Evolutionary conservation across 2,329 filamentous ascomycete genomes (phyloP), one percentile per base, ranked within the genome.

Genomic region (Paracoccidioides brasiliensis): DNA sequence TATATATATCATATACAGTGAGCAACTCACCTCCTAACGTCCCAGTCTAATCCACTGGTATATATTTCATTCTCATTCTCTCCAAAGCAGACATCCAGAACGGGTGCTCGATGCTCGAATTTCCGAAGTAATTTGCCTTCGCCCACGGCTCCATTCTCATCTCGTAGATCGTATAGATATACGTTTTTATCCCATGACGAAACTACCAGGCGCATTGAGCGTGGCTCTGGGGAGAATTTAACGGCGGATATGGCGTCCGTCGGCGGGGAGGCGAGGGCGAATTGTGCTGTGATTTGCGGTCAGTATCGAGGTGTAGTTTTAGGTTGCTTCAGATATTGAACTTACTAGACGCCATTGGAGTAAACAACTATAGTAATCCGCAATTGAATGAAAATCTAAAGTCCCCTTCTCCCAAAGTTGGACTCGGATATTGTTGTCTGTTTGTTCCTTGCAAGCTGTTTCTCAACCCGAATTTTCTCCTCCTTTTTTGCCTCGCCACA

Each of bases 181-280:
- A 95, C 82, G 69, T 88, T 82, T 71, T 84, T 88, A 73, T 97
- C 91, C 93, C 93, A 98, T 55, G 90, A 95, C 9, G 90, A 86
- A 63, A 91, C 90, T n/a, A 94, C 81, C 41, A 98, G 79, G 63
- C 84, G 85, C 54, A 84, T 79, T n/a, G 84, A 82, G 58, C 78
- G 74, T 30, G 89, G 86, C 61, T 79, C 75, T 40, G 89, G 87
- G 61, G 90, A 88, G 77, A 95, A 98, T 66, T 83, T 83, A 65
- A 97, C 76, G 30, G 89, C 79, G 50, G 91, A 95, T 64, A 97
- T 86, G 64, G 86, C 88, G 72, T 98, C 93, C 63, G 80, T 80
- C 9, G 93, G 93, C 49, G 90, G 84, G 64, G 88, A 82, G 58
- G 83, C 79, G 66, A 96, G 80, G 72, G 93, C 86, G 74, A 88